Conservation (phyloP, 2,329 filamentous ascomycete genomes). For the Chaetomium strumarium region DNA sequence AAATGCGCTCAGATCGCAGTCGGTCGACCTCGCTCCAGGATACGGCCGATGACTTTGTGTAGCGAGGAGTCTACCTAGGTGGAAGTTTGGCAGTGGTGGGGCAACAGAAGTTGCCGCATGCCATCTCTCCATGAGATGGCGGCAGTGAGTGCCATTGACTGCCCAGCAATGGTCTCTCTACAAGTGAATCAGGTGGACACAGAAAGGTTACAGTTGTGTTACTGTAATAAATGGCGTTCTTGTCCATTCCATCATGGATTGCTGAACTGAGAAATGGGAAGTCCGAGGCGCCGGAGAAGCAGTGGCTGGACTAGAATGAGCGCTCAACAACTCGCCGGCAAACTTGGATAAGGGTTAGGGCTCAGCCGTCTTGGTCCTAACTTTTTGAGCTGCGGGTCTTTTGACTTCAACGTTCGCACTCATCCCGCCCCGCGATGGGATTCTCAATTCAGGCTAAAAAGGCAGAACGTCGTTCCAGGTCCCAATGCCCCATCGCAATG, state of each 20-base stretch:
- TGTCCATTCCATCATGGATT: too few species aligned
- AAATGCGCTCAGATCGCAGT: neutral
- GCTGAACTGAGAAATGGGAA: too few species aligned
- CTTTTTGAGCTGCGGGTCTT: conserved; percentile 1
- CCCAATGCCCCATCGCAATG: conserved; percentile 1
- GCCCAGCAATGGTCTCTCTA: neutral
- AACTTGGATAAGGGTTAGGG: conserved; percentile 14
- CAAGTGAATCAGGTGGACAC: neutral
- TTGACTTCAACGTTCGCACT: neutral
- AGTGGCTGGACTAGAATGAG: too few species aligned
- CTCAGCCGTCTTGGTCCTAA: neutral
- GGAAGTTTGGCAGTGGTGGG: neutral
- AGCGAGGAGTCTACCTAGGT: too few species aligned
- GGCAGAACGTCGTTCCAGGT: neutral
- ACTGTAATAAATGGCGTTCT: too few species aligned
- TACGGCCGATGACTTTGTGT: too few species aligned
- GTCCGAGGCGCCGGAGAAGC: too few species aligned
- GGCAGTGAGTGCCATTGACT: neutral
- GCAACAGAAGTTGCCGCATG: neutral
- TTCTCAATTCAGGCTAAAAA: conserved; percentile 19
- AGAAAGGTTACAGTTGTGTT: neutral
- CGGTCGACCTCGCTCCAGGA: neutral
- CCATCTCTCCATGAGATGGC: neutral
- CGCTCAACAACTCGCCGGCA: too few species aligned
- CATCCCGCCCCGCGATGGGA: neutral